These are phyloP conservation scores for Mentha longifolia DNA, from an alignment of 257 asterid species.

Conservation along the genomic window DNA sequence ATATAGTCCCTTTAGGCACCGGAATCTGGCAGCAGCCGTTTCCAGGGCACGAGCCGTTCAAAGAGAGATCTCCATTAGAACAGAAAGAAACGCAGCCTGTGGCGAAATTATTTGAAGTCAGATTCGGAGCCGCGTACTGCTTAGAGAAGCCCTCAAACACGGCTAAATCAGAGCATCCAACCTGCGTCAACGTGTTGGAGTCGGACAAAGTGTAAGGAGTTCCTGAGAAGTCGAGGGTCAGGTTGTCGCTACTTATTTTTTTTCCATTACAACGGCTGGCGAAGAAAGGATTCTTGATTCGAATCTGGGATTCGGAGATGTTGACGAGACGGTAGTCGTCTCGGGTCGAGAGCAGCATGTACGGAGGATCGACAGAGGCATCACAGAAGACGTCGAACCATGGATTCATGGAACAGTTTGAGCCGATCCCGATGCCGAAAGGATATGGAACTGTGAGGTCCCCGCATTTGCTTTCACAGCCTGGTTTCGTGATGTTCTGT, in stretches of 20 bases:
- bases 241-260: neutral
- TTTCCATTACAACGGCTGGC: conserved; percentile 25
- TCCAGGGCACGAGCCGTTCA: conserved; percentile 40
- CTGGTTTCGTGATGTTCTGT: conserved; percentile 27
- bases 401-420: conserved; percentile 40
- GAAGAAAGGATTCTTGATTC: conserved; percentile 28
- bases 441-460: conserved; percentile 39
- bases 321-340: conserved; percentile 28
- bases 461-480: conserved; percentile 47
- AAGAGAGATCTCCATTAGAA: conserved; percentile 31
- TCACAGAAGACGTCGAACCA: conserved; percentile 51
- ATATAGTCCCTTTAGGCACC: conserved; percentile 32
- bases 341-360: conserved; percentile 31
- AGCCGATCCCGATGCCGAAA: conserved; percentile 42
- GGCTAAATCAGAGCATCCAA: conserved; percentile 37
- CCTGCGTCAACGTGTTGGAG: conserved; percentile 31
- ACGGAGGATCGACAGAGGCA: conserved; percentile 26
- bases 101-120: conserved; percentile 29
- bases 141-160: conserved; percentile 29
- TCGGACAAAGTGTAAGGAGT: conserved; percentile 40
- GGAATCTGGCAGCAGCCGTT: conserved; percentile 41
- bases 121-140: conserved; percentile 15
- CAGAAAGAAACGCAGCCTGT: conserved; percentile 38
- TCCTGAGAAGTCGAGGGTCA: conserved; percentile 29
- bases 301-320: conserved; percentile 33